phyloP scores from a whole-genome alignment of 768 basidiomycete species.

The Roridomyces roridus region DNA sequence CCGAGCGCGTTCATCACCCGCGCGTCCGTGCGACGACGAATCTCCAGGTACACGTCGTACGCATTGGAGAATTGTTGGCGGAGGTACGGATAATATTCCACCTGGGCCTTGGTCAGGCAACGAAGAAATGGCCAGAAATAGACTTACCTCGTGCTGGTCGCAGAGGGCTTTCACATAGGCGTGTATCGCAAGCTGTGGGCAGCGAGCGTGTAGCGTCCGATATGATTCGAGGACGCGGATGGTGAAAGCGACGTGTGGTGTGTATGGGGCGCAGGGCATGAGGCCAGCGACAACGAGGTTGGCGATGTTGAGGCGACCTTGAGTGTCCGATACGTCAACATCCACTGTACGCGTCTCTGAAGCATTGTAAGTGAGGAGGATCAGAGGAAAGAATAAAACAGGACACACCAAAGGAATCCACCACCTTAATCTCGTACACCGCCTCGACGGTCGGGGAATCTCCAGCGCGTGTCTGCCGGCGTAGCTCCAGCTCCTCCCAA shows the following conservation, averaged over 20 bases:
- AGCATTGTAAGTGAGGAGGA: neutral
- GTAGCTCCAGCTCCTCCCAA: too few relatives aligned
- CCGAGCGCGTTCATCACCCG: too few relatives aligned
- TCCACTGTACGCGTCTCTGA: neutral
- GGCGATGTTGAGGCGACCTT: neutral
- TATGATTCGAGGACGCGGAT: conserved; percentile 16
- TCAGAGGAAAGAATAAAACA: neutral
- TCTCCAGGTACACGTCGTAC: conserved; percentile 26
- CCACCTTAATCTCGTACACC: neutral
- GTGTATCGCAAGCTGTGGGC: conserved; percentile 24
- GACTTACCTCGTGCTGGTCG: conserved; percentile 19
- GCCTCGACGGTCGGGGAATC: neutral
- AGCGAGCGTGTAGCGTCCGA: conserved; percentile 2
- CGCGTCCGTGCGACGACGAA: conserved; percentile 6
- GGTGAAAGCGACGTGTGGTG: conserved; percentile 9
- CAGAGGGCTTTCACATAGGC: conserved; percentile 21
- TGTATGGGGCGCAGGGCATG: conserved; percentile 18
- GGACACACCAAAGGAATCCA: conserved; percentile 3
- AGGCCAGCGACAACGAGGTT: conserved; percentile 2
- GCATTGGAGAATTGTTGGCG: conserved; percentile 22
- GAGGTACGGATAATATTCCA: conserved; percentile 14
- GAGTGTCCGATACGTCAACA: too few relatives aligned
- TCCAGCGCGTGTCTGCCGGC: neutral
- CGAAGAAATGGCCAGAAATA: neutral
- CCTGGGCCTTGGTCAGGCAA: neutral